phyloP scores from a whole-genome alignment of 805 yeast species.

The Suhomyces emberorum region DNA sequence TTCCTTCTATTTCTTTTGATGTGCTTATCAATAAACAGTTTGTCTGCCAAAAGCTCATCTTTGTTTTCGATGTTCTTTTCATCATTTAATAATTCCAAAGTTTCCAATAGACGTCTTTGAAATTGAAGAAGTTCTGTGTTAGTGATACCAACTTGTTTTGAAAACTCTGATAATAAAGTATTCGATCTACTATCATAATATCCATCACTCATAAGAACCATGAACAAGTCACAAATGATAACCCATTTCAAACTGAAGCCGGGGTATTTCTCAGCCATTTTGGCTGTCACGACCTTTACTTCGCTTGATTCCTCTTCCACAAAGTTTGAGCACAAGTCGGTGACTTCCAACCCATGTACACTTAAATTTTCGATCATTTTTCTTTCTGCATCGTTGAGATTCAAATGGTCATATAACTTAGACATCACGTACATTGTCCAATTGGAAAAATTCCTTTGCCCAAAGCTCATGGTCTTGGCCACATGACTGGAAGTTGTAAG shows the following conservation, averaged over 20 bases:
- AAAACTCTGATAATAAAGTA: conserved; percentile 68
- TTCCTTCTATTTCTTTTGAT: conserved; percentile 62
- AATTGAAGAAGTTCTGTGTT: conserved; percentile 79
- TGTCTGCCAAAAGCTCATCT: conserved; percentile 73
- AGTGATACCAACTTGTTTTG: conserved; percentile 54
- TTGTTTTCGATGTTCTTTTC: conserved; percentile 55
- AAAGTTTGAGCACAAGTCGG: conserved; percentile 66
- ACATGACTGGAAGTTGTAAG: conserved; percentile 50
- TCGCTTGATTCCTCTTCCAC: conserved; percentile 15
- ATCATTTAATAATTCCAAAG: conserved; percentile 74
- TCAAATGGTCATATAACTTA: conserved; percentile 76
- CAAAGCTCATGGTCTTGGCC: conserved; percentile 56
- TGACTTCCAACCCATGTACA: conserved; percentile 73
- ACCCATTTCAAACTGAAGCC: conserved; percentile 84
- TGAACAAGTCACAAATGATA: conserved; percentile 82
- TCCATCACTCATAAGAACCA: conserved; percentile 76
- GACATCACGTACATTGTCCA: conserved; percentile 79
- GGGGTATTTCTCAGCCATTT: conserved; percentile 11
- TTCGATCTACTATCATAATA: conserved; percentile 88
- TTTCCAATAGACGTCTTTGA: conserved; percentile 86
- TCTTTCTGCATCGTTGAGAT: conserved; percentile 70
- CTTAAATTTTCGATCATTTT: conserved; percentile 84
- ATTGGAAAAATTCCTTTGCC: conserved; percentile 75
- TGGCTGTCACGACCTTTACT: neutral
- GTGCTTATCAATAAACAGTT: conserved; percentile 67